These are phyloP conservation scores for Colletotrichum gloeosporioides DNA, from an alignment of 2,329 filamentous ascomycete species.

Conservation along the genomic window DNA sequence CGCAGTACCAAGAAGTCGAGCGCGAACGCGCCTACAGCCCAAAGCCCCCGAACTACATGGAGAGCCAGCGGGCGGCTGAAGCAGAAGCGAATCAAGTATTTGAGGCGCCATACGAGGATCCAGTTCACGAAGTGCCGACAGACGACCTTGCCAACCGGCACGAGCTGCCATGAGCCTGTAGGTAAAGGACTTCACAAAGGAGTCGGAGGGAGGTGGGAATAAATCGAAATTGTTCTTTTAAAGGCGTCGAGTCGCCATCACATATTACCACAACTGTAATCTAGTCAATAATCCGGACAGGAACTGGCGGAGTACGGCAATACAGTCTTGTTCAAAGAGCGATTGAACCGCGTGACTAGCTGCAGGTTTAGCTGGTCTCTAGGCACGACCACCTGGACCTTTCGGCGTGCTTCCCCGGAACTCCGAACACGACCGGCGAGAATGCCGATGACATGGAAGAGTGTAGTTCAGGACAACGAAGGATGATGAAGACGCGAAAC, in stretches of 20 bases:
- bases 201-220: neutral
- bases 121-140: neutral
- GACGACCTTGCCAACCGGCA: neutral
- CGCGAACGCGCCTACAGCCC: neutral
- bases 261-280: neutral
- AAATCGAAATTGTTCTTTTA: neutral
- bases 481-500: neutral
- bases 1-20: neutral
- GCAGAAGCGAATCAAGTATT: neutral
- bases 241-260: neutral
- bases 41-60: neutral
- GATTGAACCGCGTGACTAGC: neutral
- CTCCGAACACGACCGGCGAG: neutral
- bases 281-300: neutral
- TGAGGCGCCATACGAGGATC: neutral
- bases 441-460: neutral
- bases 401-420: neutral
- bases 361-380: rapidly evolving
- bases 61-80: neutral
- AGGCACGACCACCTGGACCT: neutral
- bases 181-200: neutral
- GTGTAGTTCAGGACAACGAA: neutral
- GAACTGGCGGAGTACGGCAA: neutral
- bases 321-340: neutral
- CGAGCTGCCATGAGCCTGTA: neutral